A percentile compares a stretch with the other conserved stretches of the same genome.
Evolutionary conservation across 768 basidiomycete genomes (phyloP).

Genomic region (Zangia roseola): DNA sequence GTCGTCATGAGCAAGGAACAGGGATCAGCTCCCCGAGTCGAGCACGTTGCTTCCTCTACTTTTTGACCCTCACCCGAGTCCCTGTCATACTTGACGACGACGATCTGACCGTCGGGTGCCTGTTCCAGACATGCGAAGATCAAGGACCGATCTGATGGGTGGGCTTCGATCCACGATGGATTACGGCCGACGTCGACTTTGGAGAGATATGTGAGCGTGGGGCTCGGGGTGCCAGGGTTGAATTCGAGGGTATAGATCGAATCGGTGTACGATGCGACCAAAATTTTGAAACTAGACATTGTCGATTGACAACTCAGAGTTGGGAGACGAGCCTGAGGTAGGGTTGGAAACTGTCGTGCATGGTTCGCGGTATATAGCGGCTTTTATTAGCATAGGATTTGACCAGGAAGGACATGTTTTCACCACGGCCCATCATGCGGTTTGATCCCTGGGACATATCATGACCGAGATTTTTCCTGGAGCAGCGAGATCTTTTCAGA

Average conservation of each 20-base stretch:
- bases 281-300: constrained; percentile 38
- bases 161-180: constrained; percentile 75
- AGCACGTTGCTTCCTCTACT: constrained; percentile 41
- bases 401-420: too few relatives aligned
- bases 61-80: constrained; percentile 40
- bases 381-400: too few relatives aligned
- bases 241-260: constrained; percentile 64
- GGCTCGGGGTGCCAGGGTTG: constrained; percentile 57
- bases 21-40: constrained; percentile 59
- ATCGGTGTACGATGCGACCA: constrained; percentile 66
- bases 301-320: background rate
- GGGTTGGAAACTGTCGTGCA: too few relatives aligned
- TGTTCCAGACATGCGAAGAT: constrained; percentile 69
- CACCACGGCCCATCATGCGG: too few relatives aligned
- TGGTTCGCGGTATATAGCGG: too few relatives aligned
- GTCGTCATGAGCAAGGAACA: constrained; percentile 62
- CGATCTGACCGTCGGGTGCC: constrained; percentile 54
- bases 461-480: too few relatives aligned
- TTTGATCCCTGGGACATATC: too few relatives aligned
- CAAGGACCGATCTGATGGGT: constrained; percentile 55
- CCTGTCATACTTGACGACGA: constrained; percentile 57
- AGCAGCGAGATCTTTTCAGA: too few relatives aligned
- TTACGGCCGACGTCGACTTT: constrained; percentile 52
- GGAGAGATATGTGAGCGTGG: constrained; percentile 48
- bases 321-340: too few relatives aligned